Evolutionary conservation across 2,329 filamentous ascomycete genomes (phyloP), one percentile per base, ranked within the genome.

Genomic region (Colletotrichum tropicale): DNA sequence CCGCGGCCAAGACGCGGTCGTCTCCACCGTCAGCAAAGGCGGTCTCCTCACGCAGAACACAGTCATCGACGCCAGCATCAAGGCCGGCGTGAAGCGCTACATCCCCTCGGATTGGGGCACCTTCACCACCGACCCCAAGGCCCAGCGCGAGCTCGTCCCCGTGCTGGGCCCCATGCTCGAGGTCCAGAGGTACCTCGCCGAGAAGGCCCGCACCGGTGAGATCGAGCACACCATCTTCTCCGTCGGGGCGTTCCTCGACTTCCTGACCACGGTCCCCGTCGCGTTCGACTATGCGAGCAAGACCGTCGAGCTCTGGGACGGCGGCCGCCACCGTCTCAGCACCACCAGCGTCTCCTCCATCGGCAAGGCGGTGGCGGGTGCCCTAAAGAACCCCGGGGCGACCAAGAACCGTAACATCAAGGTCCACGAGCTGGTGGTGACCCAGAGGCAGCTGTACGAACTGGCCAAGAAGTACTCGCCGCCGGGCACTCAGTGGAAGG

Each of bases 1-100:
- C 64, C 79, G 86, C 62, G 89, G 88, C 52, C 89, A 92, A 77
- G 92, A 94, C 80, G 92, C 89, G 1, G 86, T 92, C 8, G 80
- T 94, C 67, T 89, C 88, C 6, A 84, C 88, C 0, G 84, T 93
- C 30, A 81, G 78, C 21, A 84, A 82, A 82, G 16, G 61, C 70
- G 70, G 60, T 15, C 34, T 92, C 38, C 12, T 70, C 18, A 80
- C 85, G 2, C 89, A 91, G 77, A 81, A 82, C 18, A 81, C 85
- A 21, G 80, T 93, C 70, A 86, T 93, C 61, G 89, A 93, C 65
- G 92, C 91, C 2, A 87, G 91, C 16, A 86, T 90, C 60, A 87
- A 87, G 8, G 91, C 91, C 1, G 89, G 90, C 9, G 91, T 93
- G 8, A 87, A 90, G 78, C 87, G 91, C n/a, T 92, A 93, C 83